Base-by-base conservation (phyloP, 768 basidiomycete genomes). In the Krasilnikovozyma curviuscula region DNA sequence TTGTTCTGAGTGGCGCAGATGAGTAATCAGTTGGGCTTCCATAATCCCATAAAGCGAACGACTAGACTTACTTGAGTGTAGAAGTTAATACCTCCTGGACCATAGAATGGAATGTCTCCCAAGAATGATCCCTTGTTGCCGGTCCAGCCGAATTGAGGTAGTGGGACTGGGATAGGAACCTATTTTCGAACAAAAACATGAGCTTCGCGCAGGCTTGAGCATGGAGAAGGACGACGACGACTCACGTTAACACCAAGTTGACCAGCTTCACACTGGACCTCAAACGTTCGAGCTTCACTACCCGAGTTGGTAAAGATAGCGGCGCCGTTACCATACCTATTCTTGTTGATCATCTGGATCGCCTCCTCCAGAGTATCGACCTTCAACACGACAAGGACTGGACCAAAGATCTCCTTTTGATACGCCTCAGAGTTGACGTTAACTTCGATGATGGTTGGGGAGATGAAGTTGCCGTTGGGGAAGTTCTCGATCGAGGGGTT, bases 251-350 rank as follows among this genome's bases (percentile, higher is more conserved):
- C 76, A 37, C 91, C 91, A 59, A 98, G 75, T 54, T 69, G 50
- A 49, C 65, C 48, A 44, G 85, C 78, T 55, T 95, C 83, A 45
- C 91, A 77, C 39, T 78, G 72, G 12, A 69, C 70, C 67, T 97
- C 91, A 54, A 93, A 98, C 64, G 81, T 83, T 48, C 91, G 76
- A 16, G 88, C 91, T 7, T 86, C 85, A 29, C 91, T 83, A 14
- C 91, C 93, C 13, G 81, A 83, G 66, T 93, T 84, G 19, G 91
- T 98, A 64, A 95, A 97, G 61, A 93, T 84, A 19, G 86, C 83
- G 27, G 88, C 76, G 27, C 91, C 91, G 57, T 97, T 97, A 7
- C 91, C 67, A 53, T 59, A 97, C 55, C 66, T 71, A 67, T 93
- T 95, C 52, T 70, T 66, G 67, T 97, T 97, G 65, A 97, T 78